Evolutionary conservation across 2,329 filamentous ascomycete genomes (phyloP).

Genomic region (Curvularia lunata): DNA sequence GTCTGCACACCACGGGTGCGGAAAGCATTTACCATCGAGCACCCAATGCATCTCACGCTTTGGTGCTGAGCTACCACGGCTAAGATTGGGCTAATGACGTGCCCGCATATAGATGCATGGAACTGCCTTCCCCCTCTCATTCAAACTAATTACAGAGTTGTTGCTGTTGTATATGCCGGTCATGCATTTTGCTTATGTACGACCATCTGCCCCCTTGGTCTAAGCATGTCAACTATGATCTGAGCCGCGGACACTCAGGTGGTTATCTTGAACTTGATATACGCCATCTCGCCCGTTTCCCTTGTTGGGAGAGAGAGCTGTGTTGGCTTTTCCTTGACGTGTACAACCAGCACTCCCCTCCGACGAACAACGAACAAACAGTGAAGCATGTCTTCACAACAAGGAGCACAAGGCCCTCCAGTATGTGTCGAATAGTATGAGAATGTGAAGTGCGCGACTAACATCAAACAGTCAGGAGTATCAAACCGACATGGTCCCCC

Average conservation of each 20-base stretch:
- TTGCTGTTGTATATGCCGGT: slow-evolving; percentile 24
- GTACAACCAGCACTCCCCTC: slow-evolving; percentile 10
- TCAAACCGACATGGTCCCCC: slow-evolving; percentile 29
- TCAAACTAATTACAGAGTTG: slow-evolving; percentile 21
- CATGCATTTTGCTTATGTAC: slow-evolving; percentile 30
- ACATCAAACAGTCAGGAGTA: slow-evolving; percentile 16
- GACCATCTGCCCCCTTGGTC: slow-evolving; percentile 21
- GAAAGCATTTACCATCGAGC: slow-evolving; percentile 16
- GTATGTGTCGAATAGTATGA: slow-evolving; percentile 10
- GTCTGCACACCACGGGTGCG: slow-evolving; percentile 3
- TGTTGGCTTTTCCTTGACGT: slow-evolving; percentile 17
- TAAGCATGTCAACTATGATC: slow-evolving; percentile 26
- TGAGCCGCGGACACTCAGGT: slow-evolving; percentile 21
- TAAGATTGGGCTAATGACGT: slow-evolving; percentile 13
- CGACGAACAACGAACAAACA: slow-evolving; percentile 4
- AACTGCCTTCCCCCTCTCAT: slow-evolving; percentile 21
- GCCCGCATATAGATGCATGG: slow-evolving; percentile 12
- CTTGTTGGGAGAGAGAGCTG: slow-evolving; percentile 2
- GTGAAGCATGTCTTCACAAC: slow-evolving; percentile 21
- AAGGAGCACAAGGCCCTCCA: slow-evolving; percentile 13
- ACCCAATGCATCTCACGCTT: slow-evolving; percentile 23
- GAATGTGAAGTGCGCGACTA: slow-evolving; percentile 3
- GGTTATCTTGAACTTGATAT: slow-evolving; percentile 29
- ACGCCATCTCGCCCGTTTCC: slow-evolving; percentile 18
- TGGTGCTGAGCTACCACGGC: slow-evolving; percentile 12